Evolutionary conservation across 352 stramenopile genomes (phyloP).

Genomic region (Peronosclerospora sorghi): DNA sequence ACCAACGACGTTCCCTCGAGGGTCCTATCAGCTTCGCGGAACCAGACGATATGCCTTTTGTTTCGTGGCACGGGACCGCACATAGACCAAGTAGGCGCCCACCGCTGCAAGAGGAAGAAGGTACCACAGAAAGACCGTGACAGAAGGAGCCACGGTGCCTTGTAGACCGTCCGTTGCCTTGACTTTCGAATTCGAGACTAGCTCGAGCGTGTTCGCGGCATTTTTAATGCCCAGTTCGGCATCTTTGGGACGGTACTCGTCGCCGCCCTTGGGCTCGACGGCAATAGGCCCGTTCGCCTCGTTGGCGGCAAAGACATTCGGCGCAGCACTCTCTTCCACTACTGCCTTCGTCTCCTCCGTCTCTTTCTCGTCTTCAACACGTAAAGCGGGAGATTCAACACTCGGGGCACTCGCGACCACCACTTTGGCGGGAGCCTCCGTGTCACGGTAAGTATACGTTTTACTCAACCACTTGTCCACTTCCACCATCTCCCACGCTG

Average conservation of each 20-base stretch:
- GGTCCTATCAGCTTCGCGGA: slow-evolving; percentile 15
- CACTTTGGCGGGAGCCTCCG: slow-evolving; percentile 26
- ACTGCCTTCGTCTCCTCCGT: slow-evolving; percentile 1
- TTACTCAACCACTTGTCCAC: slow-evolving; percentile 67
- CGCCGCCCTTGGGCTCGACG: slow-evolving; percentile 20
- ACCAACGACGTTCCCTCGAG: neutral
- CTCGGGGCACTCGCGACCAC: slow-evolving; percentile 12
- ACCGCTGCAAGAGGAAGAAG: slow-evolving; percentile 55
- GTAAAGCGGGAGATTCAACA: slow-evolving; percentile 11
- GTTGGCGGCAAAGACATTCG: slow-evolving; percentile 5
- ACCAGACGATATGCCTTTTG: slow-evolving; percentile 27
- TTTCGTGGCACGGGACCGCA: slow-evolving; percentile 31
- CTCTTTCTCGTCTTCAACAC: slow-evolving; percentile 5
- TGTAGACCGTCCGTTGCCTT: slow-evolving; percentile 36
- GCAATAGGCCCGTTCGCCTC: slow-evolving; percentile 3
- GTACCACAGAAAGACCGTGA: slow-evolving; percentile 76
- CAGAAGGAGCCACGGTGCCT: slow-evolving; percentile 32
- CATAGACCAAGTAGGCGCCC: slow-evolving; percentile 53
- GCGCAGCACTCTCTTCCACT: neutral
- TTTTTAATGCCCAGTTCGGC: slow-evolving; percentile 56
- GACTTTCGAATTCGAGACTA: slow-evolving; percentile 24
- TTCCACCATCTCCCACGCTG: slow-evolving; percentile 49
- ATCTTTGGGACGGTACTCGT: slow-evolving; percentile 53
- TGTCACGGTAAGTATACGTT: slow-evolving; percentile 53
- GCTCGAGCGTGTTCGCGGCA: slow-evolving; percentile 39